Base-by-base conservation (phyloP, 257 asterid genomes). In the Nyctanthes arbortristis region DNA sequence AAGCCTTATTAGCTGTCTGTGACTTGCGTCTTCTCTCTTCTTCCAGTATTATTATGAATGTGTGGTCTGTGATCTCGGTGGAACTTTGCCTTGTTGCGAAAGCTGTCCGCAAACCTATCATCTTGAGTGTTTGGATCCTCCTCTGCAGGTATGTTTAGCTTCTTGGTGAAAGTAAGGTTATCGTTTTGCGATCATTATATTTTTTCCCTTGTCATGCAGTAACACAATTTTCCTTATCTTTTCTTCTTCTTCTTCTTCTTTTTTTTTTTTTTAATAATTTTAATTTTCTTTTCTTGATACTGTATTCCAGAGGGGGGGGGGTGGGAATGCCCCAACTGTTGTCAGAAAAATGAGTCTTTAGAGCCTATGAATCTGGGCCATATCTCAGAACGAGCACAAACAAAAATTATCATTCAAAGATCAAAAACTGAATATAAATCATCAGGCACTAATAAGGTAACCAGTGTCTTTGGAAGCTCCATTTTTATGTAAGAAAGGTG, bases 21-120 rank as follows among this genome's bases (percentile, higher is more conserved):
- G 66, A 72, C 75, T 60, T 32, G 61, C 63, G 52, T 2, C 70
- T 34, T 70, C 18, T 47, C 6, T 27, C 55, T 75, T 65, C 68
- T 61, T 49, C 70, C 91, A 89, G 96, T 81, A 87, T 77, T 89
- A 83, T 75, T 89, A 80, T 77, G 92, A 85, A 80, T 89, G 96
- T 74, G 90, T 71, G 78, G 85, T 87, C 66, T 89, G 96, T 78
- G 96, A 85, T 73, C 81, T 87, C 69, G 95, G 96, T 72, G 96
- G 96, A 66, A 71, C 81, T 77, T 86, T 89, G 81, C 88, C 87
- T 37, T 89, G 95, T 56, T 89, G 96, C 67, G 96, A 89, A 66
- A 80, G 78, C 73, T 89, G 96, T 83, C 96, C 96, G 27, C 78
- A 88, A 45, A 87, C 96, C 18, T 89, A 82, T 66, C 96, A 89